phyloP scores from a whole-genome alignment of 306 rosid species.

The Quercus wislizeni region DNA sequence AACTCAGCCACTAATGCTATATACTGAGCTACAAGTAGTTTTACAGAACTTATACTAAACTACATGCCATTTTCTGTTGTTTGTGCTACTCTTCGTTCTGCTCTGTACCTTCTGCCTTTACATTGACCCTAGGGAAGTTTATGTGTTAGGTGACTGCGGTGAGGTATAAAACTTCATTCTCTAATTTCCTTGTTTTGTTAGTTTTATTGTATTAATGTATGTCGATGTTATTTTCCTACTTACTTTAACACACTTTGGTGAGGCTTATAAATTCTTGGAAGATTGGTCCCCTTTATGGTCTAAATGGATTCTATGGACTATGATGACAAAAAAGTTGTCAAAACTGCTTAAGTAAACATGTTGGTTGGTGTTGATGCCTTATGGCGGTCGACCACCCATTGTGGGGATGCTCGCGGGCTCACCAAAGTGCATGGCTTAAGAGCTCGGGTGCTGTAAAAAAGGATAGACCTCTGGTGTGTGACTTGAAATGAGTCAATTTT shows the following conservation, averaged over 20 bases:
- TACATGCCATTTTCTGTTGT: background rate
- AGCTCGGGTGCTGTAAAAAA: no score
- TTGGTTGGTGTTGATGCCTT: background rate
- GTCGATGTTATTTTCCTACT: background rate
- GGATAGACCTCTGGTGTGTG: no score
- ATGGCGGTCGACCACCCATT: no score
- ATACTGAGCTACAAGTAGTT: no score
- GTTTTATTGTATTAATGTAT: background rate
- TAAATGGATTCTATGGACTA: background rate
- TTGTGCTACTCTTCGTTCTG: background rate
- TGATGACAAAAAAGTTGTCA: background rate
- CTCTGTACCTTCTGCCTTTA: no score
- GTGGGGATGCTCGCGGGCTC: accelerated
- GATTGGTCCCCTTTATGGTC: background rate
- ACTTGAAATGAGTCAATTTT: no score
- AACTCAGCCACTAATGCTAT: no score
- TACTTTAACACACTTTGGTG: background rate
- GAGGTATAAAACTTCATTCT: conserved; percentile 51
- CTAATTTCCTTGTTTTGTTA: background rate
- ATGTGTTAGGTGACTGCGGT: conserved; percentile 88
- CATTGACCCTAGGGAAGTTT: conserved; percentile 77
- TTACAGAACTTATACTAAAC: no score
- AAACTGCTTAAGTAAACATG: background rate
- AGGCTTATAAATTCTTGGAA: background rate
- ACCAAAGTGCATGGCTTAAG: no score